A percentile compares a stretch with the other conserved stretches of the same genome.
phyloP scores from a whole-genome alignment of 306 rosid genomes.

The Purshia tridentata region DNA sequence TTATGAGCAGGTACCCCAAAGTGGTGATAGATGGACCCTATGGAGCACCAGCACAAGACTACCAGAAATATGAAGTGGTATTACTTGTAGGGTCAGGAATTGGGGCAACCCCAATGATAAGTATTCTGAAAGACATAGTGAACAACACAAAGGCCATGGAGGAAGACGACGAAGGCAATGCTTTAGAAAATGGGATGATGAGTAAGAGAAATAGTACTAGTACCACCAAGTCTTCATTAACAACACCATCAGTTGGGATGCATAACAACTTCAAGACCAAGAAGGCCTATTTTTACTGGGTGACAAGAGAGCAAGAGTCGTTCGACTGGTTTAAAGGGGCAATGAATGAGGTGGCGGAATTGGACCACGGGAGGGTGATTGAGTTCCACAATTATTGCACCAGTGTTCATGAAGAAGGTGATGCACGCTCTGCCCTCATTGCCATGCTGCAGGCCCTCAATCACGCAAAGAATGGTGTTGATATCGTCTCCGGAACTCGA shows the following conservation, averaged over 20 bases:
- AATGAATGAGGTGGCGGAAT: conserved; percentile 66
- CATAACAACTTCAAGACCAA: conserved; percentile 39
- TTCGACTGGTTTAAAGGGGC: conserved; percentile 71
- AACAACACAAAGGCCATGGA: conserved; percentile 50
- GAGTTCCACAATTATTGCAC: conserved; percentile 69
- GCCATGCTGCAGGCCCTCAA: conserved; percentile 60
- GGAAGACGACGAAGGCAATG: conserved; percentile 30
- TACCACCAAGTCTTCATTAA: neutral
- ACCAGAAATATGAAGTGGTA: conserved; percentile 61
- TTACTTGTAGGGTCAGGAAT: conserved; percentile 65
- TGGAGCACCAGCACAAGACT: conserved; percentile 77
- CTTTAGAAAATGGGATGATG: conserved; percentile 3
- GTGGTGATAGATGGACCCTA: conserved; percentile 72
- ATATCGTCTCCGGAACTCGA: conserved; percentile 58
- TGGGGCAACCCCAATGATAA: conserved; percentile 75
- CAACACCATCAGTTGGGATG: too few species aligned
- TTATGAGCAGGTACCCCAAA: conserved; percentile 37
- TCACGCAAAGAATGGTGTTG: conserved; percentile 67
- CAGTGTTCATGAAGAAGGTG: conserved; percentile 75
- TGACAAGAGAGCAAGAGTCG: conserved; percentile 64
- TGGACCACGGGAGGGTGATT: conserved; percentile 46
- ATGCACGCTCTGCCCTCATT: conserved; percentile 75
- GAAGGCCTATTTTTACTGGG: conserved; percentile 66
- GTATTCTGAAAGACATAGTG: conserved; percentile 62
- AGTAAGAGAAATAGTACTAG: too few species aligned